Evolutionary conservation across 192 early-diverging fungal species (phyloP), one percentile per base, ranked within the genome.

Genomic region (Lobosporangium transversale): DNA sequence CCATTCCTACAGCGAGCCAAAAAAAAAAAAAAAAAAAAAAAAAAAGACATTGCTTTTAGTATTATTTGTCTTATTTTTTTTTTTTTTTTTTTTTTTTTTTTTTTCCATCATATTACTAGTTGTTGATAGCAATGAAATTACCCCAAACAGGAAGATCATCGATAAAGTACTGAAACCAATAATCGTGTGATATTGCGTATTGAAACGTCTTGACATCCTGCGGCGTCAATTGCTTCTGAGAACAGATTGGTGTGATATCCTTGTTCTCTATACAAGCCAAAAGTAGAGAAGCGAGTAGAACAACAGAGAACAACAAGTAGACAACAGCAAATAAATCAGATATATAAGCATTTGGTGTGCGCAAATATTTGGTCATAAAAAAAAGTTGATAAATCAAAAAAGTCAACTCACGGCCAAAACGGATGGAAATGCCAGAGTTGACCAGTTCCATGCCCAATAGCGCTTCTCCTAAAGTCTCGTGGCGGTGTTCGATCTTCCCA

Each of bases 381-480:
- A n/a, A n/a, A n/a, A n/a, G n/a, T n/a, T n/a, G n/a, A n/a, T n/a
- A 29, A 53, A 9, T 20, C 47, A 17, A 26, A 35, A 36, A 11
- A 40, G 20, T 17, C 3, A 2, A 62, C 83, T 68, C 58, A 93
- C 91, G 62, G 32, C 79, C 52, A 76, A 87, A 94, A n/a, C 70
- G 62, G 48, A 94, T 90, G 0, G 84, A 81, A 35, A 92, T 86
- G 23, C 93, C 93, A 31, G 88, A 81, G 66, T 89, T 89, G 53
- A 85, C 82, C 33, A 94, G 81, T 36, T 93, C 89, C 84, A 93
- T 86, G 51, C 93, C 93, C 40, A 91, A 68, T 17, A 94, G 74
- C 3, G 91, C 93, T 65, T 94, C 93, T 20, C 90, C 93, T 23
- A 94, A 71, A 12, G 90, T 88, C 69, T 94, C 93, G 66, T 94